Evolutionary conservation across 2,329 filamentous ascomycete genomes (phyloP), one percentile per base, ranked within the genome.

Genomic region (Neurospora crassa): DNA sequence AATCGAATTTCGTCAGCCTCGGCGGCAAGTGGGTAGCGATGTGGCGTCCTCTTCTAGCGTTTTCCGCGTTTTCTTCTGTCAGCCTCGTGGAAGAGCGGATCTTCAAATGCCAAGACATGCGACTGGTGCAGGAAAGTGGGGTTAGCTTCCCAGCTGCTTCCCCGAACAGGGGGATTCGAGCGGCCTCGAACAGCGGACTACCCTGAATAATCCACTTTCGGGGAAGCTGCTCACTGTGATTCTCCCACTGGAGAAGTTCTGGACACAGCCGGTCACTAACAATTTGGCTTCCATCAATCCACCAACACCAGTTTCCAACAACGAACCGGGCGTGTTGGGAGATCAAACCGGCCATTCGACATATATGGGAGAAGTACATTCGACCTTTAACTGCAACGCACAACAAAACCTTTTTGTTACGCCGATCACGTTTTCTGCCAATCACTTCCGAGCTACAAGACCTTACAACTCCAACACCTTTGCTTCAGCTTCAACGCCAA

Each of bases 1-100:
- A 59, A 59, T 34, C 34, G 53, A 24, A 68, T 67, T 69, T 74
- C 71, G 24, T 73, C 70, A 73, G 72, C 70, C 75, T 71, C 53
- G 68, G 68, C 53, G n/a, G 10, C 37, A 43, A 16, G n/a, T 71
- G 45, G 68, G 24, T 34, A 24, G 53, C 24, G 24, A 34, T 72
- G 70, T 71, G 69, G 41, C 40, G 70, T 69, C 40, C 40, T 59
- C 24, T 59, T 59, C 20, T 53, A 16, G 20, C 20, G 14, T 34
- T 34, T 59, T 59, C 53, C 24, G 24, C 14, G 53, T 59, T 59
- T 59, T 34, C 53, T 24, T 59, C 34, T 59, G 53, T 59, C 53
- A 59, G 53, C 53, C 53, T 59, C 24, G 53, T 59, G 20, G 7
- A 59, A 11, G 14, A 8, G 53, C 53, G 53, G 53, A 59, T 59